A percentile compares a stretch with the other conserved stretches of the same genome.
These are phyloP conservation scores for Sonneratia alba DNA, from an alignment of 345 rosid genomes.

Conservation along the genomic window DNA sequence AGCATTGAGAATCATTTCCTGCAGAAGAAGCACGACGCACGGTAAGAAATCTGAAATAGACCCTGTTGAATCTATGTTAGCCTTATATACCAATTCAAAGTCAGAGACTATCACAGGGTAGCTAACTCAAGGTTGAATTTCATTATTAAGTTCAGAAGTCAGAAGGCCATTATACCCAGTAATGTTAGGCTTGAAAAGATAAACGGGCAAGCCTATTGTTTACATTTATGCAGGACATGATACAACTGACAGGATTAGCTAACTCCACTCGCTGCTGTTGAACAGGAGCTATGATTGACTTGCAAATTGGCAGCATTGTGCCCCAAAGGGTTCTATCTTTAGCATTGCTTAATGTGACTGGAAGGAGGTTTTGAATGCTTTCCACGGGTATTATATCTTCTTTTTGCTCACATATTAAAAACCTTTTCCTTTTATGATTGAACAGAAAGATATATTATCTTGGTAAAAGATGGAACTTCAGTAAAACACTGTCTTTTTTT, in stretches of 20 bases:
- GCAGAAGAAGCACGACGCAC: no score
- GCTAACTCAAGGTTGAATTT: no score
- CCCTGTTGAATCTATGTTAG: not conserved
- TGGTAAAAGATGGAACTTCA: no score
- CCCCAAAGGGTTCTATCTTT: constrained; percentile 73
- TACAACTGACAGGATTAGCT: not conserved
- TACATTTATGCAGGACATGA: not conserved
- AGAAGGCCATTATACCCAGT: no score
- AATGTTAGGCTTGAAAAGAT: no score
- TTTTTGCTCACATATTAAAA: not conserved
- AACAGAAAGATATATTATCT: no score
- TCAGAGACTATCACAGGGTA: not conserved
- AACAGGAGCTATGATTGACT: constrained; percentile 95
- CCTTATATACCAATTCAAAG: not conserved
- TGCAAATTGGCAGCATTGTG: constrained; percentile 82
- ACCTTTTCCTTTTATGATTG: not conserved
- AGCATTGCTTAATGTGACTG: constrained; percentile 88
- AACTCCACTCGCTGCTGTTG: not conserved
- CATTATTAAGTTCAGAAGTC: no score
- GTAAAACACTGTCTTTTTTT: not conserved
- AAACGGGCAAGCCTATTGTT: no score
- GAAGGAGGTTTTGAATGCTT: constrained; percentile 91
- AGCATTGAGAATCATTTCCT: no score
- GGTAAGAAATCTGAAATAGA: not conserved
- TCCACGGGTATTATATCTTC: constrained; percentile 57